Base-by-base conservation (phyloP, 2,329 filamentous ascomycete genomes). In the Alternaria brassicicola region DNA sequence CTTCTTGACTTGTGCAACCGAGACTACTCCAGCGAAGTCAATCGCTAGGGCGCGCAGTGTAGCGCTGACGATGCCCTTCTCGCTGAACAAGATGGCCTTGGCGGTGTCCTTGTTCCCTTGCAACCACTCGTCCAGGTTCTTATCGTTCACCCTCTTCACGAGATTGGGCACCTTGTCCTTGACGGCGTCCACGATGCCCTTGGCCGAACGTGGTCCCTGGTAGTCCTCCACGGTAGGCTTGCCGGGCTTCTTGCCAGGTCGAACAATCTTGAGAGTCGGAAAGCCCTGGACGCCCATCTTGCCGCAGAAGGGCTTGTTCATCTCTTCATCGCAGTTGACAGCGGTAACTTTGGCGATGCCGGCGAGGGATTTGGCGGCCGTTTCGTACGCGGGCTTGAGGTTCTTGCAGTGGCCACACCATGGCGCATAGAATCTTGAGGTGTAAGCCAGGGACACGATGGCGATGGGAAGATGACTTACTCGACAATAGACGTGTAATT, bases 391-490 rank as follows among this genome's bases (percentile, higher is more conserved):
- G 3, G 93, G 94, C 80, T 97, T 93, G 72, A 99, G 89, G 80
- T 90, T 97, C 80, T 97, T 86, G 82, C 95, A 99, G 80, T 98
- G 95, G 39, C 94, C 95, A 73, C 95, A 98, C 94, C 94, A 98
- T 23, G 94, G 94, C 8, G 94, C 94, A 74, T 97, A 98, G 84
- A 98, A 98, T 80, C 93, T 92, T 84, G 88, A 65, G 35, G 51
- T 30, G 52, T 67, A 35, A 65, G 56, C 33, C 38, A 26, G 25
- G 38, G 23, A 19, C 8, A 23, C 33, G 49, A 49, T 35, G 30
- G 43, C 9, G 26, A 47, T 28, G 42, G 38, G 38, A 28, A 6
- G 39, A 36, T 4, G 42, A 50, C 76, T 71, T 73, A 78, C 77
- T 79, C 78, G 57, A 79, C 72, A 85, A 97, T 93, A 51, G 93